Percentiles rank a stretch among this genome's conserved stretches.
These are phyloP conservation scores for Fusarium odoratissimum DNA, from an alignment of 2,329 filamentous ascomycete species.

Conservation along the genomic window DNA sequence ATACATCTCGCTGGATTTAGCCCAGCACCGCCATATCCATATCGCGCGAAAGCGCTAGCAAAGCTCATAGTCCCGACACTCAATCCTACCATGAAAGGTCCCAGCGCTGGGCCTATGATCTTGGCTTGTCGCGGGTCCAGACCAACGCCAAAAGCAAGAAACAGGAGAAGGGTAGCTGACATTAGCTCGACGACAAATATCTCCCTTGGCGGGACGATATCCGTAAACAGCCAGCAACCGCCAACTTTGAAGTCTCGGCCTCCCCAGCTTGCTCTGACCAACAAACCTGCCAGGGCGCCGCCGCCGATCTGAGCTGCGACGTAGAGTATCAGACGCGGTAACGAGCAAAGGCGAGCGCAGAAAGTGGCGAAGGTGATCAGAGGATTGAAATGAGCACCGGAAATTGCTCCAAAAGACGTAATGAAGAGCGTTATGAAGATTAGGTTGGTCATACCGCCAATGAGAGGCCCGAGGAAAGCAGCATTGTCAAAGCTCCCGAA, in stretches of 20 bases:
- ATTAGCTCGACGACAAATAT: slow-evolving; percentile 63
- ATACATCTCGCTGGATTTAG: slow-evolving; percentile 43
- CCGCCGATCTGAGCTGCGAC: slow-evolving; percentile 60
- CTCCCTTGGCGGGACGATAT: slow-evolving; percentile 38
- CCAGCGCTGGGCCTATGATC: slow-evolving; percentile 61
- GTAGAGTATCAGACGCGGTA: slow-evolving; percentile 63
- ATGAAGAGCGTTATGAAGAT: slow-evolving; percentile 61
- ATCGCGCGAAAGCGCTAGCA: slow-evolving; percentile 46
- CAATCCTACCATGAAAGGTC: slow-evolving; percentile 61
- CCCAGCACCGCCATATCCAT: slow-evolving; percentile 40
- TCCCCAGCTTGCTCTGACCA: slow-evolving; percentile 47
- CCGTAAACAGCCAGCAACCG: slow-evolving; percentile 46
- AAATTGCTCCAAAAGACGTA: slow-evolving; percentile 59
- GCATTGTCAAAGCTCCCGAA: slow-evolving; percentile 42
- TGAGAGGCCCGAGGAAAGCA: slow-evolving; percentile 45
- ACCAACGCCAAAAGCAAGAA: slow-evolving; percentile 65
- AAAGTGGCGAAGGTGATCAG: slow-evolving; percentile 66
- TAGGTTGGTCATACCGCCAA: slow-evolving; percentile 47
- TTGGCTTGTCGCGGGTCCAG: slow-evolving; percentile 63
- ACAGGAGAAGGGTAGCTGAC: slow-evolving; percentile 58
- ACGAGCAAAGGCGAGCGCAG: slow-evolving; percentile 60
- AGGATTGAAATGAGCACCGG: slow-evolving; percentile 66
- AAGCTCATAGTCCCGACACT: slow-evolving; percentile 52
- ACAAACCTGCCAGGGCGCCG: slow-evolving; percentile 48
- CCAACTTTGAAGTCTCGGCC: slow-evolving; percentile 45